Conservation (phyloP, 306 rosid species). For the Arachis hypogaea region DNA sequence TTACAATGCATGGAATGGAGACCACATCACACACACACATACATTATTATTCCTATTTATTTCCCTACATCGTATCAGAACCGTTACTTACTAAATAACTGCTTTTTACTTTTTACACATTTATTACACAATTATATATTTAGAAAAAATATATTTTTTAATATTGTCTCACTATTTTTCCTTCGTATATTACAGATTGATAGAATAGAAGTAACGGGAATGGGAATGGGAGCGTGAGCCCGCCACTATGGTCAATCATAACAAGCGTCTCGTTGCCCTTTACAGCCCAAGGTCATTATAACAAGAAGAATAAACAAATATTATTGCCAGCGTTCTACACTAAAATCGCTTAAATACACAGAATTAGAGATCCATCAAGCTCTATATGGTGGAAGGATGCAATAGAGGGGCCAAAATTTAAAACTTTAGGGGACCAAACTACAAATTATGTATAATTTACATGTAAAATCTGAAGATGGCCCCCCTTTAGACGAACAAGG, state of each 20-base stretch:
- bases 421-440: too few relatives aligned
- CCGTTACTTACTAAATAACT: conserved; percentile 39
- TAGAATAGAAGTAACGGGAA: background rate
- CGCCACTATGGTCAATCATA: background rate
- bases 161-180: too few relatives aligned
- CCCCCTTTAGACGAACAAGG: too few relatives aligned
- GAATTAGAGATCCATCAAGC: too few relatives aligned
- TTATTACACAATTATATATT: too few relatives aligned
- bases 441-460: too few relatives aligned
- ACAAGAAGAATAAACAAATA: background rate
- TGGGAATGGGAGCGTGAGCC: background rate
- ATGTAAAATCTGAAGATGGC: too few relatives aligned
- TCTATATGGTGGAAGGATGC: too few relatives aligned
- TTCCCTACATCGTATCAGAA: conserved; percentile 20
- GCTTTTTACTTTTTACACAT: too few relatives aligned
- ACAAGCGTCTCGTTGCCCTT: background rate
- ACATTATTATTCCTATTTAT: conserved; percentile 4
- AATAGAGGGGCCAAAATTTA: too few relatives aligned
- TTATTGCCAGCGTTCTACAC: background rate
- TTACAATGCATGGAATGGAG: background rate
- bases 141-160: too few relatives aligned
- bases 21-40: conserved; percentile 37
- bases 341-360: too few relatives aligned
- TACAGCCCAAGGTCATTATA: background rate
- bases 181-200: background rate